Evolutionary conservation across 164 flowering plant species (phyloP).

Genomic region (Nymphaea colorata): DNA sequence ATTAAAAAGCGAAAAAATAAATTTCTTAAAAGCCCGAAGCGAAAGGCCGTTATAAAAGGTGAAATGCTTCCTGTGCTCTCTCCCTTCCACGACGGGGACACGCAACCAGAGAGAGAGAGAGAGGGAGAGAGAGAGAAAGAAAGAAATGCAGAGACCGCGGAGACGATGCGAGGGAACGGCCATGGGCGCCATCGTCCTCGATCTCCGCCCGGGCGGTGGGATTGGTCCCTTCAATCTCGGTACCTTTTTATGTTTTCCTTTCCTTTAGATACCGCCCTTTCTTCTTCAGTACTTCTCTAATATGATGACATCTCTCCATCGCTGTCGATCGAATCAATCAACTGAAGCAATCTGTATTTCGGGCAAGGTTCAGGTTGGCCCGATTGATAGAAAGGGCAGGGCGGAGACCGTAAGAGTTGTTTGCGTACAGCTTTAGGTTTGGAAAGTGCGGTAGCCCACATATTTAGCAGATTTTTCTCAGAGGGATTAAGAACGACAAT

Average conservation of each 20-base stretch:
- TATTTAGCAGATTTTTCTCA: too few species aligned
- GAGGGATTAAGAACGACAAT: too few species aligned
- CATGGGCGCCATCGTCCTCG: constrained; percentile 89
- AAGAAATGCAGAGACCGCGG: constrained; percentile 51
- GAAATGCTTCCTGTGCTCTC: too few species aligned
- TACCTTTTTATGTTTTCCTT: constrained; percentile 8
- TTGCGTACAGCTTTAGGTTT: too few species aligned
- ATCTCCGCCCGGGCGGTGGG: constrained; percentile 84
- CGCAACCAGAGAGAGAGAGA: neutral
- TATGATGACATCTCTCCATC: neutral
- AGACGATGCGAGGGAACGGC: constrained; percentile 92
- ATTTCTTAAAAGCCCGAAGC: neutral
- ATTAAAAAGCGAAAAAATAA: too few species aligned
- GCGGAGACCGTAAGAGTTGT: too few species aligned
- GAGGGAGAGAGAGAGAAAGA: neutral
- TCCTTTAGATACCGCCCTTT: neutral
- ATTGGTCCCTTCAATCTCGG: constrained; percentile 85
- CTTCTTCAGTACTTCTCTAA: neutral
- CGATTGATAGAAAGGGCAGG: too few species aligned
- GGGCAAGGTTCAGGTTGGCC: too few species aligned
- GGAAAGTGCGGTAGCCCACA: too few species aligned
- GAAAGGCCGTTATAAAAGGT: neutral
- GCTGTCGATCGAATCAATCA: too few species aligned
- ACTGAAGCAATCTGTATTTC: too few species aligned
- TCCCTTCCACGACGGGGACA: neutral